phyloP scores from a whole-genome alignment of 2,329 filamentous ascomycete species.

The Alternaria brassicicola region DNA sequence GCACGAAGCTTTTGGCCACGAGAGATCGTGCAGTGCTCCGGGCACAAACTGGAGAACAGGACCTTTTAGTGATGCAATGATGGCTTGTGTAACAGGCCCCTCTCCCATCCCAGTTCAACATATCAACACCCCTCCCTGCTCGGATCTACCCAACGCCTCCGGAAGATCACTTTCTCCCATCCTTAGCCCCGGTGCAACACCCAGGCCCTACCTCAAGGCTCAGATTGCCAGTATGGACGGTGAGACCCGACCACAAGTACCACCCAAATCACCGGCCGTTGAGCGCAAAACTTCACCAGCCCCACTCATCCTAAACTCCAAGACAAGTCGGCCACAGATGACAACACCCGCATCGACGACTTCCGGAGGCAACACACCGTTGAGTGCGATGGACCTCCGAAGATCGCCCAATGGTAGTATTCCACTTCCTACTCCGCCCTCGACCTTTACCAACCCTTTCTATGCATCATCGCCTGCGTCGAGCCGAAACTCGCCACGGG shows the following conservation, averaged over 20 bases:
- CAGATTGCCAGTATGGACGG: constrained; percentile 34
- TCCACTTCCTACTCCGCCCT: constrained; percentile 39
- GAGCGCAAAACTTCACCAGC: constrained; percentile 45
- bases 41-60: constrained; percentile 47
- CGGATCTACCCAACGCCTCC: constrained; percentile 23
- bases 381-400: constrained; percentile 37
- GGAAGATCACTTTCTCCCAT: constrained; percentile 36
- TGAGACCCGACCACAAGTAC: constrained; percentile 41
- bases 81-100: constrained; percentile 48
- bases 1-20: constrained; percentile 45
- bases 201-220: constrained; percentile 41
- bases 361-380: constrained; percentile 33
- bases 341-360: constrained; percentile 36
- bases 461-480: constrained; percentile 39
- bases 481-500: constrained; percentile 39
- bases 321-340: constrained; percentile 42
- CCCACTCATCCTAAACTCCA: constrained; percentile 40
- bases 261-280: constrained; percentile 45
- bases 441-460: constrained; percentile 42
- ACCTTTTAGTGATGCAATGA: constrained; percentile 50
- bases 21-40: constrained; percentile 49
- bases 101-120: constrained; percentile 31
- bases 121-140: constrained; percentile 12
- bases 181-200: constrained; percentile 41
- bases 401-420: constrained; percentile 41